Evolutionary conservation across 352 stramenopile genomes (phyloP), one percentile per base, ranked within the genome.

Genomic region (Pythium myriotylum): DNA sequence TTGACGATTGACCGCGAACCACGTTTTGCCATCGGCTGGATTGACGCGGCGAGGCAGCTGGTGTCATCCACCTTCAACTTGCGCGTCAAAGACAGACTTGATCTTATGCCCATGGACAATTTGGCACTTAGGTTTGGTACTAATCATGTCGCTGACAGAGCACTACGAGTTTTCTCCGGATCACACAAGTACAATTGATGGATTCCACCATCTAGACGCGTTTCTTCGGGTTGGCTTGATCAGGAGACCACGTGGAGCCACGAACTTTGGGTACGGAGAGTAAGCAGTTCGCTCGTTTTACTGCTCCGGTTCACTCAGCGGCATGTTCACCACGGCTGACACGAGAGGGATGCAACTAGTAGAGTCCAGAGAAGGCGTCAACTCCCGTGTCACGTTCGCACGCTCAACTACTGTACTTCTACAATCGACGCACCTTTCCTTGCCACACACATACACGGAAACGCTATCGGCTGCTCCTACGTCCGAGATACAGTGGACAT

Each of bases 311-410:
- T 95, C 86, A 51, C 82, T 91, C 29, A 93, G 70, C 7, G 86
- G 86, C 81, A 95, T 93, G 62, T 83, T 92, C 29, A 95, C 81
- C 20, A 88, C 80, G 0, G 86, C 86, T 5, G 85, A 92, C 16
- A 93, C 82, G 19, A 95, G 69, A 4, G 86, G 86, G 23, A 95
- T 77, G 46, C 78, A 91, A 62, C 86, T 94, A 32, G 14, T 46
- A 48, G 13, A 35, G 22, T 2, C 12, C 23, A 56, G 19, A 22
- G 19, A 22, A n/a, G n/a, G n/a, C n/a, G n/a, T n/a, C n/a, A n/a
- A n/a, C n/a, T n/a, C n/a, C n/a, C n/a, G n/a, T n/a, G n/a, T n/a
- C n/a, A n/a, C n/a, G n/a, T n/a, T n/a, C n/a, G n/a, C 19, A 35
- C 1, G 10, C 32, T 7, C 12, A 17, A 65, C 29, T 35, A 35